Conservation (phyloP, 495 filamentous ascomycete species). For the Aspergillus nanangensis region DNA sequence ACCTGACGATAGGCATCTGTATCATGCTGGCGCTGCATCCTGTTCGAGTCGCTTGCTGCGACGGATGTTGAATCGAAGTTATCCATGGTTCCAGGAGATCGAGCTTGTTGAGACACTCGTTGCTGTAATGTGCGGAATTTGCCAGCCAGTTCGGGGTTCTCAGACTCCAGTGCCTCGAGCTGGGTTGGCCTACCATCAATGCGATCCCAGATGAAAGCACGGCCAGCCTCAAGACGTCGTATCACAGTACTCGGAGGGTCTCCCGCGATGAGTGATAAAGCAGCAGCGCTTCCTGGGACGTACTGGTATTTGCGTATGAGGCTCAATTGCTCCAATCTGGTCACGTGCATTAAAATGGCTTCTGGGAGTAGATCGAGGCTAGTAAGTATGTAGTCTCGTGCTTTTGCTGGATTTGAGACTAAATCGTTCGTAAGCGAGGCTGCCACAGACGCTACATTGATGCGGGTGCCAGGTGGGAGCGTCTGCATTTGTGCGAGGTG, state of each 20-base stretch:
- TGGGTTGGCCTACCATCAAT: background rate
- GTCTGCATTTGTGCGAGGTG: background rate
- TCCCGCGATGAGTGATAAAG: background rate
- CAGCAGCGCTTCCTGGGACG: background rate
- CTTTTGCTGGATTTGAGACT: background rate
- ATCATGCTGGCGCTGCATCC: conserved; percentile 3
- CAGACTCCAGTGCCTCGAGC: background rate
- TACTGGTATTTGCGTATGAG: background rate
- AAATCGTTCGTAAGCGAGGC: background rate
- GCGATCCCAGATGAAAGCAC: conserved; percentile 6
- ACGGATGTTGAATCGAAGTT: background rate
- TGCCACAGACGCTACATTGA: background rate
- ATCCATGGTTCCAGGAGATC: background rate
- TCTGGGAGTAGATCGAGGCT: conserved; percentile 1
- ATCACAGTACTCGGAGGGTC: conserved; percentile 1
- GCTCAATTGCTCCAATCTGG: conserved; percentile 1
- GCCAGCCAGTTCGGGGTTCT: background rate
- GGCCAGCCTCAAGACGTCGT: conserved; percentile 1
- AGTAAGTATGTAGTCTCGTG: conserved; percentile 1
- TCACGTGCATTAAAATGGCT: conserved; percentile 3
- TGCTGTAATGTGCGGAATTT: conserved; percentile 3
- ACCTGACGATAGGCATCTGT: conserved; percentile 2
- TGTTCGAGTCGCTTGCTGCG: background rate
- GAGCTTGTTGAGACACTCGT: background rate
- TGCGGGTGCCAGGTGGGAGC: background rate